A percentile compares a stretch with the other conserved stretches of the same genome.
Evolutionary conservation across 371 early-diverging fungal species (phyloP).

Genomic region (Blakeslea trispora): DNA sequence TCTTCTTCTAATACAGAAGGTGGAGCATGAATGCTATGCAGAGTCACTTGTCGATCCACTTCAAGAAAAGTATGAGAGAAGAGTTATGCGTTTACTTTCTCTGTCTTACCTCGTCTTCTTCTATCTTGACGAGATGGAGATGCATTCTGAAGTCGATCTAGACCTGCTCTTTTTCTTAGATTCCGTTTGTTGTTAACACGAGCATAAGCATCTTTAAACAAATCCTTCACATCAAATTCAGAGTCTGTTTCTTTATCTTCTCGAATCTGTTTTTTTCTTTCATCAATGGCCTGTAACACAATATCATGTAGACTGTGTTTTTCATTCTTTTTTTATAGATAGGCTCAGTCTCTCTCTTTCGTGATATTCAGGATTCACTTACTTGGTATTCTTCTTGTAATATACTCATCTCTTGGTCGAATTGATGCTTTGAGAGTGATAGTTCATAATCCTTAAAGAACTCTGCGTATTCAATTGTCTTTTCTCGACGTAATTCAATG

Average conservation of each 20-base stretch:
- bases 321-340: slow-evolving; percentile 26
- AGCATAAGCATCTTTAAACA: slow-evolving; percentile 25
- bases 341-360: background rate
- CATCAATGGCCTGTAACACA: slow-evolving; percentile 27
- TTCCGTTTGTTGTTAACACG: slow-evolving; percentile 10
- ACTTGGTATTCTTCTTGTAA: slow-evolving; percentile 32
- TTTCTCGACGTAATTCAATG: slow-evolving; percentile 28
- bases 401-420: slow-evolving; percentile 21
- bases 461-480: slow-evolving; percentile 29
- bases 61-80: background rate
- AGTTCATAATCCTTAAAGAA: slow-evolving; percentile 28
- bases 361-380: background rate
- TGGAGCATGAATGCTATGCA: slow-evolving; percentile 26
- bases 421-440: slow-evolving; percentile 21
- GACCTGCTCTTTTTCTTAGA: slow-evolving; percentile 15
- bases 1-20: slow-evolving; percentile 26
- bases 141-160: slow-evolving; percentile 15
- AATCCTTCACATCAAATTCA: slow-evolving; percentile 17
- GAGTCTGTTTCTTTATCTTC: slow-evolving; percentile 19
- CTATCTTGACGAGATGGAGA: slow-evolving; percentile 28
- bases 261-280: slow-evolving; percentile 19
- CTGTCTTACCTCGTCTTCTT: slow-evolving; percentile 22
- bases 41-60: slow-evolving; percentile 21
- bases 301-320: slow-evolving; percentile 24
- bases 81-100: no score